phyloP scores from a whole-genome alignment of 257 asterid genomes.

The Salvia hispanica region DNA sequence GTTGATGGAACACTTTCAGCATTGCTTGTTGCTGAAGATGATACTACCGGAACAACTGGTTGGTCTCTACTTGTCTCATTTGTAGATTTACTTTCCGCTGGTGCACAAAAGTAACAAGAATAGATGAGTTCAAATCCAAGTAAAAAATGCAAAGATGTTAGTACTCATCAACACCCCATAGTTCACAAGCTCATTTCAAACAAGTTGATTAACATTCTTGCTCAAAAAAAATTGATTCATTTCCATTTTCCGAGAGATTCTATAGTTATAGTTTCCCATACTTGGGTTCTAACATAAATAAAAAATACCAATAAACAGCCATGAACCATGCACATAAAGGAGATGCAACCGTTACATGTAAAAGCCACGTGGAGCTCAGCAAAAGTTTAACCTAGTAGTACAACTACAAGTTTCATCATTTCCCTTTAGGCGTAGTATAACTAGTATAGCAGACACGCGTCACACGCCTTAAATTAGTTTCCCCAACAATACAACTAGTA shows the following conservation, averaged over 20 bases:
- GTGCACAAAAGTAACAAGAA: conserved; percentile 19
- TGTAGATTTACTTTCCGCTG: conserved; percentile 75
- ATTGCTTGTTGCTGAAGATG: conserved; percentile 69
- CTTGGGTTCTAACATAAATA: neutral
- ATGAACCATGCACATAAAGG: neutral
- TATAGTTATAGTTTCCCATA: neutral
- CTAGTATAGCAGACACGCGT: no score
- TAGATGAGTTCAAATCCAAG: neutral
- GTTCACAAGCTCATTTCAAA: no score
- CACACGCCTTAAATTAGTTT: no score
- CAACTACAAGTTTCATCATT: no score
- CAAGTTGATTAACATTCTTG: no score
- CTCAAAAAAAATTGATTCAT: no score
- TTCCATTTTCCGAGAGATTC: neutral
- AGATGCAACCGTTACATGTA: conserved; percentile 2
- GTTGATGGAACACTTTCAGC: conserved; percentile 63
- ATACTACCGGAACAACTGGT: conserved; percentile 55
- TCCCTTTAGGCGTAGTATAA: no score
- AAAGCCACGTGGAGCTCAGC: no score
- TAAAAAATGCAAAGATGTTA: no score
- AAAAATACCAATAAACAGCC: neutral
- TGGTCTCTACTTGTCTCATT: conserved; percentile 54
- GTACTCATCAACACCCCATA: no score
- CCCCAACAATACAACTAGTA: no score
- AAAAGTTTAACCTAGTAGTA: no score